Evolutionary conservation across 2,329 filamentous ascomycete species (phyloP), one percentile per base, ranked within the genome.

Genomic region (Drechslera avenae): DNA sequence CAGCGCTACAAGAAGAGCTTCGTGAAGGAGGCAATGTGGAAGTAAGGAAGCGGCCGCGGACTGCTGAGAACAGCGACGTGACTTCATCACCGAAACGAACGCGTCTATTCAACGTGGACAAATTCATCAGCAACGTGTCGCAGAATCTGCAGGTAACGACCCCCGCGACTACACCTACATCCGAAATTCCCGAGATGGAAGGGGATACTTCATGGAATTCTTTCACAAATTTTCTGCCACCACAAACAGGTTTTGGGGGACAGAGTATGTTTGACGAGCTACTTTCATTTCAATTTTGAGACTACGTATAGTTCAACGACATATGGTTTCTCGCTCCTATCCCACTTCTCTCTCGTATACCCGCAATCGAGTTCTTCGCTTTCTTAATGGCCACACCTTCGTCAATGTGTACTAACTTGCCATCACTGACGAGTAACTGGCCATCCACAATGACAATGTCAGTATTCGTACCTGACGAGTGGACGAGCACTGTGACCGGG

Each of bases 401-500:
- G 13, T 64, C 49, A 28, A 64, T 42, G 10, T 30, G 39, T 23
- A 58, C 7, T 23, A 63, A 32, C 10, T 50, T 45, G 5, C 57
- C 54, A 12, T 45, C 23, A 16, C 51, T 36, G n/a, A 63, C 54
- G 31, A 59, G 51, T 8, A 58, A 2, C n/a, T 37, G 26, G 3
- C 62, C 62, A 44, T 63, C 60, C 9, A 64, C 54, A 16, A 64
- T 46, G 12, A 64, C 60, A 17, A 34, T 54, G 8, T 64, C 49
- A 9, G 63, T 54, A 39, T 60, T 40, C 6, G 39, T 28, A 10
- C 55, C 52, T 10, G 61, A 62, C 4, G 56, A 46, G 42, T 64
- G 54, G 4, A 50, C 31, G 4, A 50, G 23, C 31, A 62, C 36
- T 12, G 73, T 76, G n/a, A 76, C 65, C 0, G 76, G 72, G 50